These are phyloP conservation scores for Russula dissimulans DNA, from an alignment of 768 basidiomycete species.

Conservation along the genomic window DNA sequence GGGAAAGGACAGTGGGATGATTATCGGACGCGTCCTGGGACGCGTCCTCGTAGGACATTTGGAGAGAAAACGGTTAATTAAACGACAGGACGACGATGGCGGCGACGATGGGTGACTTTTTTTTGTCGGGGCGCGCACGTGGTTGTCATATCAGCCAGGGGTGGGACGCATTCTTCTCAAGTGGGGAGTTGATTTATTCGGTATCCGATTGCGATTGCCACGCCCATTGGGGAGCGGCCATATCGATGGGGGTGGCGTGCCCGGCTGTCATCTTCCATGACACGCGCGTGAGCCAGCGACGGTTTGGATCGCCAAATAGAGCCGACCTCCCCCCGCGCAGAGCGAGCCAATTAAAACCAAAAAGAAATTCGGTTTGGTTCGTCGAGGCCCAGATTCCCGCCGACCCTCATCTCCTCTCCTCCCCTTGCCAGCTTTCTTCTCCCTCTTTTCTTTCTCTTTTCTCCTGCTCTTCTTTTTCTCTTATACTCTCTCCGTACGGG, in stretches of 20 bases:
- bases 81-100: not conserved
- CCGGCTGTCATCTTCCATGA: conserved; percentile 5
- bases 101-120: no score
- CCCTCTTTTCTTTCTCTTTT: not conserved
- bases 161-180: no score
- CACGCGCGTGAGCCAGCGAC: not conserved
- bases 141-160: not conserved
- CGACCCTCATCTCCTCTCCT: not conserved
- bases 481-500: conserved; percentile 25
- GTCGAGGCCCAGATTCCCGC: not conserved
- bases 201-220: not conserved
- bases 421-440: not conserved
- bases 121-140: not conserved
- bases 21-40: conserved; percentile 1
- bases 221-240: not conserved
- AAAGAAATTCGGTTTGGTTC: not conserved
- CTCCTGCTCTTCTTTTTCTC: conserved; percentile 26
- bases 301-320: not conserved
- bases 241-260: conserved; percentile 9
- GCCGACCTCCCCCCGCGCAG: not conserved
- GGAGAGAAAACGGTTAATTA: not conserved
- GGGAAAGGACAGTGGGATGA: not conserved
- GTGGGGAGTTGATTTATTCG: not conserved
- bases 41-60: conserved; percentile 1
- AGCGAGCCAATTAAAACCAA: no score